These are phyloP conservation scores for Spencermartinsiella europaea DNA, from an alignment of 805 yeast genomes.

Conservation along the genomic window DNA sequence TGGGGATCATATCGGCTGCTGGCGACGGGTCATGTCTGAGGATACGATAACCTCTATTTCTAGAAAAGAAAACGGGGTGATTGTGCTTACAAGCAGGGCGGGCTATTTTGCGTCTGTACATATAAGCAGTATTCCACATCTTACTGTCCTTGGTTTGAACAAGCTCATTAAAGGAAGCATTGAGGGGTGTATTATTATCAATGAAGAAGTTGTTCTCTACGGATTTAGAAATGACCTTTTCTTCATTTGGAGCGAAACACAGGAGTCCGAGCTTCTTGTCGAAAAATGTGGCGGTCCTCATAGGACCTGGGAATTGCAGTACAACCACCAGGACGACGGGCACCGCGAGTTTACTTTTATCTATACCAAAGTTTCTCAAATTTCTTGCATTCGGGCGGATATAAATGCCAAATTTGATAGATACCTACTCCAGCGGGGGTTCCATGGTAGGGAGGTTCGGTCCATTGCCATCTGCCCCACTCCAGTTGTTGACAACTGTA, in stretches of 20 bases:
- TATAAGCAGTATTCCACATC: neutral
- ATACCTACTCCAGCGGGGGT: slow-evolving; percentile 48
- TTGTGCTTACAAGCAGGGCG: slow-evolving; percentile 22
- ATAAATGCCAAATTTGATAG: slow-evolving; percentile 17
- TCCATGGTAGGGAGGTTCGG: slow-evolving; percentile 91
- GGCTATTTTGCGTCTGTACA: slow-evolving; percentile 23
- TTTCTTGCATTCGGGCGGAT: slow-evolving; percentile 37
- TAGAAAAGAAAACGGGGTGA: slow-evolving; percentile 1
- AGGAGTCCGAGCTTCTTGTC: slow-evolving; percentile 61
- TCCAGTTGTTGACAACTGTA: slow-evolving; percentile 17
- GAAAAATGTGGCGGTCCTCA: slow-evolving; percentile 90
- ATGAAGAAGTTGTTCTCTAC: slow-evolving; percentile 44
- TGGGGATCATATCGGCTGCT: slow-evolving; percentile 8
- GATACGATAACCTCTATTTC: slow-evolving; percentile 27
- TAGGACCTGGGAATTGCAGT: slow-evolving; percentile 63
- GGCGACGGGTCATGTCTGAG: slow-evolving; percentile 19
- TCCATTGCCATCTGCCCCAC: slow-evolving; percentile 53
- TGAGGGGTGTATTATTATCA: slow-evolving; percentile 55
- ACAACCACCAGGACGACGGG: slow-evolving; percentile 16
- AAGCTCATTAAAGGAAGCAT: slow-evolving; percentile 69
- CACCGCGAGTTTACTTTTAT: slow-evolving; percentile 41
- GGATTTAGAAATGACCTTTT: slow-evolving; percentile 82
- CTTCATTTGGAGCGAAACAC: slow-evolving; percentile 76
- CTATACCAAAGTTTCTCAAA: slow-evolving; percentile 51
- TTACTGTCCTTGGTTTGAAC: slow-evolving; percentile 38